Base-by-base conservation (phyloP, 2,329 filamentous ascomycete genomes). In the Colletotrichum lindemuthianum region DNA sequence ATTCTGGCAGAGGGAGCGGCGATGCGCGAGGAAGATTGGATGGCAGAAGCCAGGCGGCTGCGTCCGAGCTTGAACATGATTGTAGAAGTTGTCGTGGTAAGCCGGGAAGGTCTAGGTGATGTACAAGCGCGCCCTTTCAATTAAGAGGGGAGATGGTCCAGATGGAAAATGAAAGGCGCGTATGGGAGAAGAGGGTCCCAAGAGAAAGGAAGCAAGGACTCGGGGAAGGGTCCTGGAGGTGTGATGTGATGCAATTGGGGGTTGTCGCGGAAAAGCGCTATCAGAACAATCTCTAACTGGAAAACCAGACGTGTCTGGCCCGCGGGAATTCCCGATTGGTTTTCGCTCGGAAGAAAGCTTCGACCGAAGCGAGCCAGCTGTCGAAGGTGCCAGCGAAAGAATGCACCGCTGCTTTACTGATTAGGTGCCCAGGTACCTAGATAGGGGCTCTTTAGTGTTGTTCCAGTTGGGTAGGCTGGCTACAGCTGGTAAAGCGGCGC, bases 61-160 rank as follows among this genome's bases (percentile, higher is more conserved):
- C 93, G 90, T 78, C 90, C 90, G 78, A 97, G 83, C 82, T 90
- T 96, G 85, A 93, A 96, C 93, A 97, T 97, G 74, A 74, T 86
- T 47, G 47, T 63, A 41, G 53, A 36, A 59, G 63, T 45, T 16
- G 43, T 45, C 50, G 58, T 37, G 50, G 36, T 16, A 53, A n/a
- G 39, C 51, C 39, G 40, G 10, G 32, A 39, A 32, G 34, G 48
- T 52, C 53, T 49, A 36, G 40, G 47, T 52, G 40, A 8, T 16
- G 33, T 15, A 16, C 10, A 45, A 57, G 24, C 36, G 15, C 40
- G 52, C 63, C 58, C 52, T 60, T 59, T 65, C 63, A 56, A 57
- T 41, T 16, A 39, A 60, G 41, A 57, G 55, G 24, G 55, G 55
- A 61, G 51, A 52, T 48, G 47, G 39, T 65, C 51, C 51, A 52